Base-by-base conservation (phyloP, 2,329 filamentous ascomycete species). In the Periconia macrospinosa region DNA sequence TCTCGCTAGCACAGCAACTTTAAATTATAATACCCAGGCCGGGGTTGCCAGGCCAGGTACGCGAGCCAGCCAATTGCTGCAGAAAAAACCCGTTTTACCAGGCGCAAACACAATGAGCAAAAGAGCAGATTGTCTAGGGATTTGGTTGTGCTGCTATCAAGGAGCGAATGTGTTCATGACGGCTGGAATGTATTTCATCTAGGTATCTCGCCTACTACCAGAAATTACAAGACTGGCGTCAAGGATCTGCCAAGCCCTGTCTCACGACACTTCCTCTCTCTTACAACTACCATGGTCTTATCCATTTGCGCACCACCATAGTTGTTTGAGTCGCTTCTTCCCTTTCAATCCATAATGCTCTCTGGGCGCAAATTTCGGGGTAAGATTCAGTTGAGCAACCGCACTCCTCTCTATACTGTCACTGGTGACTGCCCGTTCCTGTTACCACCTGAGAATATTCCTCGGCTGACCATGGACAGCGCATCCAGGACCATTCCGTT, bases 1-100 rank as follows among this genome's bases (percentile, higher is more conserved):
- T 37, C 63, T 68, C 63, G 65, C 68, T 70, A 71, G 67, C 58
- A 57, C 63, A 52, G 49, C 52, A 56, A 58, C 57, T 18, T 20
- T 55, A 50, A 47, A 37, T 57, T 54, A 50, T 53, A 54, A 49
- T 42, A 58, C 52, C 53, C 52, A 55, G 57, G 58, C 51, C 33
- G 11, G 33, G 33, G 33, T n/a, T 37, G 15, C 5, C 15, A 37
- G 11, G 33, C 11, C 15, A n/a, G 11, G 11, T 3, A 37, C 33
- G 33, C 47, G 44, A 27, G 46, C 15, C 41, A 42, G 52, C 20
- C 30, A 46, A 45, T 41, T 41, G 47, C 47, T 8, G 18, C 43
- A 5, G n/a, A 19, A 17, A 18, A 18, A 11, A 43, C 11, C 17
- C 17, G 17, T 37, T 37, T 37, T 37, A 14, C 11, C 33, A 37